Evolutionary conservation across 345 rosid genomes (phyloP).

Genomic region (Geranium brycei): DNA sequence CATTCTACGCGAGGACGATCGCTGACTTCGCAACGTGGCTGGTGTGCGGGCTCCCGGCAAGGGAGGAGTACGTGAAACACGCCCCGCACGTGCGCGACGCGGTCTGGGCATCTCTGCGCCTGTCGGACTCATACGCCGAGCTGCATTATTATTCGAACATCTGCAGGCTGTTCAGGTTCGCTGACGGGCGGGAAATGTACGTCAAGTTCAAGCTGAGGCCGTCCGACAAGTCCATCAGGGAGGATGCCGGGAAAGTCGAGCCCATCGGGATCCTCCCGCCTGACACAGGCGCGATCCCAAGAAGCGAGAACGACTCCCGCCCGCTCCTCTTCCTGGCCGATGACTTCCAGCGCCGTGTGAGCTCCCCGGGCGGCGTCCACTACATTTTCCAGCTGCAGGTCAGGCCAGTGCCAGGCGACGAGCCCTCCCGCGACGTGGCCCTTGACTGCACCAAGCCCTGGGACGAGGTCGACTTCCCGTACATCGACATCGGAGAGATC

Average conservation of each 20-base stretch:
- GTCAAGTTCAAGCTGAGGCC: conserved; percentile 55
- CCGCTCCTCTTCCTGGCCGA: conserved; percentile 53
- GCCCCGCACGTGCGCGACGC: conserved; percentile 47
- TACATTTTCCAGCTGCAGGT: conserved; percentile 50
- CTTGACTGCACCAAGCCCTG: conserved; percentile 59
- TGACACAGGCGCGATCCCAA: conserved; percentile 64
- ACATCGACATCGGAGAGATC: conserved; percentile 37
- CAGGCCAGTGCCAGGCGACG: conserved; percentile 31
- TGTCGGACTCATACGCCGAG: conserved; percentile 33
- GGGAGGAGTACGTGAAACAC: conserved; percentile 45
- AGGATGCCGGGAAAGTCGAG: conserved; percentile 51
- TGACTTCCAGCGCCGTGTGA: conserved; percentile 40
- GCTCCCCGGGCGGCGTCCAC: conserved; percentile 30
- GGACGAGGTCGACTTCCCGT: conserved; percentile 42
- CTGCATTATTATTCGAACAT: conserved; percentile 52
- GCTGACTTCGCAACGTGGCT: conserved; percentile 62
- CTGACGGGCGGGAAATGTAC: conserved; percentile 46
- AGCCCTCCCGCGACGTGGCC: conserved; percentile 27
- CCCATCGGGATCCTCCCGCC: conserved; percentile 57
- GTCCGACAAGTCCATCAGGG: conserved; percentile 23
- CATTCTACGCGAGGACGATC: conserved; percentile 51
- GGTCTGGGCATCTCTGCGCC: conserved; percentile 49
- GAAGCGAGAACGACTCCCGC: conserved; percentile 37
- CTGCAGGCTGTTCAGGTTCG: conserved; percentile 43
- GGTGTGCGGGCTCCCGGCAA: conserved; percentile 54